Base-by-base conservation (phyloP, 441 rosid genomes). In the Corymbia citriodora region DNA sequence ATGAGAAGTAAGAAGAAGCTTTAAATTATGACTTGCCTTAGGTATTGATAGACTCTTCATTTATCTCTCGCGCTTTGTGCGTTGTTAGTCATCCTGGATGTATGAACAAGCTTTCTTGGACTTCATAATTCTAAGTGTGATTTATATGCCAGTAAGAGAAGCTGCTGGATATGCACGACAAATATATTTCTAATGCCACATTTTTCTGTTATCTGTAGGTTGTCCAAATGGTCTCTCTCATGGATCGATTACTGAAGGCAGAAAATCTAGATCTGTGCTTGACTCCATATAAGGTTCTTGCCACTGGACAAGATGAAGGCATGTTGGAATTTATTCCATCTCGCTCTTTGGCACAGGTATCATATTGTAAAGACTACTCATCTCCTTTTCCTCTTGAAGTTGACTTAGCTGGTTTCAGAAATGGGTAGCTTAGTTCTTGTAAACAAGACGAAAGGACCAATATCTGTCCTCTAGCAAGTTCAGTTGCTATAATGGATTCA, bases 231-330 rank as follows among this genome's bases (percentile, higher is more conserved):
- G 99, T 98, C 74, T 98, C 97, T 90, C 99, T 98, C 74, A 97
- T 98, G 99, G 99, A 98, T 95, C 96, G 99, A 83, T 93, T 97
- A 91, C 99, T 98, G 88, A 97, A 98, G 95, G 94, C 96, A 91
- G 99, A 98, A 93, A 97, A 98, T 94, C 97, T 98, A 90, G 99
- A 98, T 93, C 93, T 98, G 90, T 95, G 96, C 91, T 92, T 98
- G 92, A 98, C 99, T 94, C 99, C 99, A 88, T 98, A 95, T 92
- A 96, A 95, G 94, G 99, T 98, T 90, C 97, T 98, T 92, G 99
- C 99, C 88, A 97, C 99, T 59, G 99, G 99, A 91, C 99, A 96
- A 92, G 99, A 98, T 92, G 99, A 98, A 93, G 99, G 99, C 95
- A 97, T 98, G 99, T 90, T 98, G 90, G 99, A 98, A 92, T 98